Evolutionary conservation across 768 basidiomycete genomes (phyloP), one percentile per base, ranked within the genome.

Genomic region (Boletus reticulatus): DNA sequence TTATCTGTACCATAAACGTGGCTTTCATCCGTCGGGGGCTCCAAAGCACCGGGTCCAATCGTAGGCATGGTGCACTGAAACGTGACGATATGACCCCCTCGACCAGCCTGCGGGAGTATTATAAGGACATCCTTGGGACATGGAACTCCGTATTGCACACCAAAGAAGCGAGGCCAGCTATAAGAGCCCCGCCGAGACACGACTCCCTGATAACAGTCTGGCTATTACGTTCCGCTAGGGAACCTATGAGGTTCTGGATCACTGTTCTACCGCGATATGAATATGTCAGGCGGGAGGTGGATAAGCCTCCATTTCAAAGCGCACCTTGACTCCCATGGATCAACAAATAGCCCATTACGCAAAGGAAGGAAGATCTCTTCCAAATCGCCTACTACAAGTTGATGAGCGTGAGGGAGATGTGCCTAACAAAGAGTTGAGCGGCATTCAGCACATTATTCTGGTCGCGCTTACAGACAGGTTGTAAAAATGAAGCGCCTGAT

Each of bases 291-390:
- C 31, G 19, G 20, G 29, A 51, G 32, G 17, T 5, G 27, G 34
- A 14, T 8, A n/a, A 29, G 44, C 39, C 10, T 39, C 32, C 50
- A 44, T 41, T 13, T 50, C 45, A 43, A 52, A 72, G n/a, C 82
- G 57, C 59, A 93, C 91, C 86, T 80, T 44, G 85, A 87, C 56
- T 87, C 82, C 49, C 65, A 57, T 14, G 92, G 88, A 56, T 91
- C 80, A 11, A 88, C 93, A 56, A 98, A 89, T 39, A 95, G 75
- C 3, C 87, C 88, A 6, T 78, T 73, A 19, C 76, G 76, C 22
- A 93, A 69, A 0, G 97, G 97, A 2, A 90, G 71, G 71, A 95
- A 98, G 19, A 94, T 85, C 52, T 99, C 97, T n/a, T 93, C 88
- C 37, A 98, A 73, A 67, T 98, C 97, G 1, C 90, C 75, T 10